phyloP scores from a whole-genome alignment of 768 basidiomycete species.

The Suillus spraguei region DNA sequence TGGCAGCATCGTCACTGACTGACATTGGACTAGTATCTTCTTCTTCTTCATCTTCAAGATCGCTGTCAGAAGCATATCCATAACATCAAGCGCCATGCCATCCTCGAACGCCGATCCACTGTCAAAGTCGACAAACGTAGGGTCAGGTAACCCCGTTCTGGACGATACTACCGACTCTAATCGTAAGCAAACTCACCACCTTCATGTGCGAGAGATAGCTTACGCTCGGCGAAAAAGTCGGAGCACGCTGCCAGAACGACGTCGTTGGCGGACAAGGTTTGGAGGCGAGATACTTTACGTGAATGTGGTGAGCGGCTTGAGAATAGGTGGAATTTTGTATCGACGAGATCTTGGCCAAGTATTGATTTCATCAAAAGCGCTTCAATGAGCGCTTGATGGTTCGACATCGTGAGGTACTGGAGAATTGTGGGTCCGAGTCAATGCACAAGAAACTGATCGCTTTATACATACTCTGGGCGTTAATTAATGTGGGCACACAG shows the following conservation, averaged over 20 bases:
- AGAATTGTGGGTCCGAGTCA: not conserved
- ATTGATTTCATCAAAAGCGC: constrained; percentile 28
- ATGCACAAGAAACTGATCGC: not conserved
- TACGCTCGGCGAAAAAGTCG: constrained; percentile 30
- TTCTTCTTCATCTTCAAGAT: constrained; percentile 32
- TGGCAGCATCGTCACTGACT: not conserved
- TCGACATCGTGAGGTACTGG: constrained; percentile 4
- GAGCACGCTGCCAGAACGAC: constrained; percentile 28
- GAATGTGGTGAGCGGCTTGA: constrained; percentile 20
- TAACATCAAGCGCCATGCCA: constrained; percentile 21
- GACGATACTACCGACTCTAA: constrained; percentile 18
- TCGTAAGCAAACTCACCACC: not conserved
- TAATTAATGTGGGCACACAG: not conserved
- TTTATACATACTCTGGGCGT: not conserved
- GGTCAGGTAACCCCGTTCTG: constrained; percentile 14
- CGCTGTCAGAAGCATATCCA: constrained; percentile 37
- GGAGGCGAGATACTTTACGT: constrained; percentile 20
- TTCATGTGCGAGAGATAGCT: not conserved
- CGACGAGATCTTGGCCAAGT: constrained; percentile 29
- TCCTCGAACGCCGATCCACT: constrained; percentile 14
- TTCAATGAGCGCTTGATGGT: constrained; percentile 18
- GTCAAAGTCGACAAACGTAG: constrained; percentile 20
- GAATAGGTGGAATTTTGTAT: constrained; percentile 35
- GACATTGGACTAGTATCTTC: not conserved
- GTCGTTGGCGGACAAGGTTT: constrained; percentile 31